Base-by-base conservation (phyloP, 1,139 yeast genomes). In the Blastobotrys capitulatus region DNA sequence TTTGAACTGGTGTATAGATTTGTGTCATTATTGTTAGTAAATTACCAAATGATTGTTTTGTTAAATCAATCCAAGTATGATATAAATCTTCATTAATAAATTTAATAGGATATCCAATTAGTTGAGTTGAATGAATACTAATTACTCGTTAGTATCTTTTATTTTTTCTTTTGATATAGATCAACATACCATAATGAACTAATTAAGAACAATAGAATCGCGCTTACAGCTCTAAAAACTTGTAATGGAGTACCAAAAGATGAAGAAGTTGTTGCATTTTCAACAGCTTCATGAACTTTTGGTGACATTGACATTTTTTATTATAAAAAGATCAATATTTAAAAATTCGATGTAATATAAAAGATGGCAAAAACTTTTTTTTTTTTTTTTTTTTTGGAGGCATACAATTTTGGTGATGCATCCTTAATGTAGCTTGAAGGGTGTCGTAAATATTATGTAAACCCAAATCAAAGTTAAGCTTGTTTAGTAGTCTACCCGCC, bases 31-130 rank as follows among this genome's bases (percentile, higher is more conserved):
- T 46, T 18, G 66, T 57, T 45, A 71, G 56, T 25, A 65, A 49
- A 37, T 65, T 57, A 32, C 71, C 70, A 55, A 69, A 71, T 44
- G 61, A 56, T 50, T 68, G 69, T 56, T 67, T 68, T 38, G 72
- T 67, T 51, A 64, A 55, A 44, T 65, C 68, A 40, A 63, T 54
- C 67, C 67, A 67, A 1, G 65, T 64, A 22, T 60, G 61, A 51
- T 60, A 61, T 19, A 60, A 35, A n/a, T 50, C 52, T 19, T 53
- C 56, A n/a, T 63, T 52, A 9, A 62, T 16, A 20, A 54, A 52
- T 38, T 54, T 47, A 25, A 67, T 49, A 8, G 70, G 70, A 44
- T 49, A 60, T 6, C 68, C 69, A 6, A 63, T 35, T 9, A 57
- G 44, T 40, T 46, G 39, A 12, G 44, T 25, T 2, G 22, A 2